These are phyloP conservation scores for Apiospora arundinis DNA, from an alignment of 2,329 filamentous ascomycete genomes.

Conservation along the genomic window DNA sequence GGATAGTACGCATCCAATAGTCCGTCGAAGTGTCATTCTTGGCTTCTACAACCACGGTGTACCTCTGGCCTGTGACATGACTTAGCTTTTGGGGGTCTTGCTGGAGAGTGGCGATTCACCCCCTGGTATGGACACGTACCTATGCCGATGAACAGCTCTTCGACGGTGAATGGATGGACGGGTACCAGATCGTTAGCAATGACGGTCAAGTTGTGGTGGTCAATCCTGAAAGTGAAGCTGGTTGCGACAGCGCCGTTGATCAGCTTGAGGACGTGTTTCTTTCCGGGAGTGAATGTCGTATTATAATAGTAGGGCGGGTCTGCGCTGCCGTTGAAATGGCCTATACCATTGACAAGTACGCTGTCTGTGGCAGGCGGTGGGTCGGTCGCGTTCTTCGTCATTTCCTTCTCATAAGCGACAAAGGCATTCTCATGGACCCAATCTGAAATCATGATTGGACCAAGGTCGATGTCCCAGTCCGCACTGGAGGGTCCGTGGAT, in stretches of 20 bases:
- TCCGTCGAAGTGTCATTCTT: slow-evolving; percentile 41
- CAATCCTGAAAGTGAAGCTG: slow-evolving; percentile 55
- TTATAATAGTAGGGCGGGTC: slow-evolving; percentile 41
- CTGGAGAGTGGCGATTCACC: background rate
- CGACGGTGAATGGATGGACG: slow-evolving; percentile 54
- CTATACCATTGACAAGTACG: slow-evolving; percentile 53
- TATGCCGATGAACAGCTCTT: slow-evolving; percentile 57
- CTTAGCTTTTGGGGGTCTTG: background rate
- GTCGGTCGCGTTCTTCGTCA: slow-evolving; percentile 43
- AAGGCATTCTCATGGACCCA: slow-evolving; percentile 51
- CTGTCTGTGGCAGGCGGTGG: slow-evolving; percentile 46
- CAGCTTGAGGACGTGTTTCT: slow-evolving; percentile 55
- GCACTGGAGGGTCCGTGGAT: slow-evolving; percentile 55
- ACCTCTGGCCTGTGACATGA: slow-evolving; percentile 38
- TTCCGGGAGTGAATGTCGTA: slow-evolving; percentile 48
- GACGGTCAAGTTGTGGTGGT: slow-evolving; percentile 55
- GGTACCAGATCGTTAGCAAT: slow-evolving; percentile 60
- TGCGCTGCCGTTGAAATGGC: slow-evolving; percentile 38
- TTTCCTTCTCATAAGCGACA: slow-evolving; percentile 32
- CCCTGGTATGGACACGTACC: slow-evolving; percentile 48
- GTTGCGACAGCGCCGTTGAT: slow-evolving; percentile 59
- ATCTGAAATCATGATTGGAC: slow-evolving; percentile 54
- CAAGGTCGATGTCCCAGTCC: slow-evolving; percentile 61
- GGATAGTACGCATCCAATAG: slow-evolving; percentile 55
- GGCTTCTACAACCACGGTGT: slow-evolving; percentile 51